Base-by-base conservation (phyloP, 257 asterid species). In the Plantago ovata region DNA sequence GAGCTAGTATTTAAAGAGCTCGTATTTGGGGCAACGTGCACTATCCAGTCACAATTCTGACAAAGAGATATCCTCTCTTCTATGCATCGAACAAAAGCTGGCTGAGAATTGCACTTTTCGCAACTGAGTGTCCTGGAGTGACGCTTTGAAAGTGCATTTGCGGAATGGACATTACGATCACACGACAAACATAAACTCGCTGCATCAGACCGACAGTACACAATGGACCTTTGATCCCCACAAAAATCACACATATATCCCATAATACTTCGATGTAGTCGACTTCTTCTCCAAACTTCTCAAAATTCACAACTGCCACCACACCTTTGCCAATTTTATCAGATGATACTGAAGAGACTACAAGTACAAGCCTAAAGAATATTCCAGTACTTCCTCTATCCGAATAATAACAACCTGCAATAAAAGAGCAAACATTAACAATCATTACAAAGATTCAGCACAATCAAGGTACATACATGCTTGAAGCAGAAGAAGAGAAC, bases 231-330 rank as follows among this genome's bases (percentile, higher is more conserved):
- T 69, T 77, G 79, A 55, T 80, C 81, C 58, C 79, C 76, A 55
- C 87, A 80, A 71, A 69, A 80, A 70, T 80, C 84, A 64, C 87
- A 80, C 43, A 66, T 74, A 61, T 71, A 77, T 13, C 81, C 84
- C 87, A 80, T 77, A 38, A 80, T 77, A 38, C 15, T 64, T 44
- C 40, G 13, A 50, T 32, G 4, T 21, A 12, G 5, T 22, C 18
- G 18, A 50, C 48, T 21, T 50, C 64, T 57, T 18, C 13, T 24
- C 43, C 32, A 32, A 44, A 61, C 23, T 11, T 38, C 60, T 36
- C 46, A 51, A 53, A 28, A 28, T 28, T 50, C 42, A 22, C 51
- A 32, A 55, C 56, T 48, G 47, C 47, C 20, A 15, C n/a, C n/a
- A n/a, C n/a, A n/a, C n/a, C n/a, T n/a, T 41, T 55, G 6, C 14